Conservation (phyloP, 2,329 filamentous ascomycete species). For the Colletotrichum sp. region DNA sequence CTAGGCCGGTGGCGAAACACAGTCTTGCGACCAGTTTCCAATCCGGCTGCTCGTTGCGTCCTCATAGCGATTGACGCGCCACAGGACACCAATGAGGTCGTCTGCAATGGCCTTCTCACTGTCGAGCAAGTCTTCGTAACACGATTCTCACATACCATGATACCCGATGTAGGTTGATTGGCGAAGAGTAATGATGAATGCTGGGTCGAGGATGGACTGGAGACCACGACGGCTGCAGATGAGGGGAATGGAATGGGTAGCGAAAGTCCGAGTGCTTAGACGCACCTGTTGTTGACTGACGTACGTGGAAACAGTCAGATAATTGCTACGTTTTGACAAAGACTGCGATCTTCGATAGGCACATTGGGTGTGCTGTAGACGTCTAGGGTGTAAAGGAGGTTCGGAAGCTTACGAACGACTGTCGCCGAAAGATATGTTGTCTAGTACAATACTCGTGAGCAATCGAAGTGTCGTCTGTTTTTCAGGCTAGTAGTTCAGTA, state of each 20-base stretch:
- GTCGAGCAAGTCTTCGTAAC: background rate
- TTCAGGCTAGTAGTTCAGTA: background rate
- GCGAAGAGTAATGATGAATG: background rate
- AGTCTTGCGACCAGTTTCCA: no score
- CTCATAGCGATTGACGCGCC: no score
- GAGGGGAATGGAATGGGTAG: background rate
- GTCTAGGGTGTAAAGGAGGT: background rate
- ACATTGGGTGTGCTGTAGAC: background rate
- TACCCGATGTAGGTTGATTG: background rate
- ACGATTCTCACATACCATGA: background rate
- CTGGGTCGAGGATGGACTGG: background rate
- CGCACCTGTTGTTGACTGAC: background rate
- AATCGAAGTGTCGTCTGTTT: background rate
- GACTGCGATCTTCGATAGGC: background rate
- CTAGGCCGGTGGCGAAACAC: no score
- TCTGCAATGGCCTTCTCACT: background rate
- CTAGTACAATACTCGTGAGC: background rate
- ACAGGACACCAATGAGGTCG: no score
- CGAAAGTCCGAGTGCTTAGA: rapidly evolving
- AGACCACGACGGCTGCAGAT: background rate
- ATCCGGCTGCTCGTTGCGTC: no score
- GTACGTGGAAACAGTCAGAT: background rate
- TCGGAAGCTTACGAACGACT: background rate
- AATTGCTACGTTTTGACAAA: background rate
- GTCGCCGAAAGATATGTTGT: background rate